These are phyloP conservation scores for Cyclotella choctawhatcheeana DNA, from an alignment of 108 stramenopile species.

Conservation along the genomic window DNA sequence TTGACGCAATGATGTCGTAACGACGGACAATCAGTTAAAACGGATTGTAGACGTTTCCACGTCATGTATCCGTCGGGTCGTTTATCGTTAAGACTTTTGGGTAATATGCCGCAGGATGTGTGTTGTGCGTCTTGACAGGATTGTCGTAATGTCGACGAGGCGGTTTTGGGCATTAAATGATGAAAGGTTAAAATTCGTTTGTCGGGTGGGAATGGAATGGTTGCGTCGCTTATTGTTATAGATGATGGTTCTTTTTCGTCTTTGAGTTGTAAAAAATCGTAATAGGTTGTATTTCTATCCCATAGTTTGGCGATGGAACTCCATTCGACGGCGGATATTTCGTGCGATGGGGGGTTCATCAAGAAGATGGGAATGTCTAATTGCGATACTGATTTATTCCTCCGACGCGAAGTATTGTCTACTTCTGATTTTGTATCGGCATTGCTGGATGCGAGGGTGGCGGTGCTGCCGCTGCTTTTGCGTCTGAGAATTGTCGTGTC, in stretches of 20 bases:
- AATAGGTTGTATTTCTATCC: neutral
- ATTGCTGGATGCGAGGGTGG: too few species aligned
- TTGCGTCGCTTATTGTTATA: too few species aligned
- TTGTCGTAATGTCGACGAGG: neutral
- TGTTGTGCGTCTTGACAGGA: slow-evolving; percentile 1
- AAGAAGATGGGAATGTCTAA: slow-evolving; percentile 2
- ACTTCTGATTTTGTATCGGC: too few species aligned
- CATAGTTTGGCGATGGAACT: neutral
- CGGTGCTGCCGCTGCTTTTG: too few species aligned
- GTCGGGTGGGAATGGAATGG: neutral
- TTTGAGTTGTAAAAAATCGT: neutral
- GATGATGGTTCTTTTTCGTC: too few species aligned
- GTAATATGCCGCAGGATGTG: neutral
- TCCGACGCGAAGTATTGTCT: neutral
- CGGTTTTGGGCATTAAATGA: slow-evolving; percentile 2
- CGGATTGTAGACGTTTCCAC: neutral
- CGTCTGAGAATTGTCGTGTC: neutral
- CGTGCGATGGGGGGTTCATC: neutral
- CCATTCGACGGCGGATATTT: neutral
- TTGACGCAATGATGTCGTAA: slow-evolving; percentile 17
- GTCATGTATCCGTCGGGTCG: slow-evolving; percentile 17
- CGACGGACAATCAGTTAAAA: neutral
- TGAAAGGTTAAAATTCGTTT: neutral
- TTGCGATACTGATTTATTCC: neutral
- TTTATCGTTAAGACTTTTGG: neutral